phyloP scores from a whole-genome alignment of 1,284 basidiomycete species.

The Ceratobasidium sp. region DNA sequence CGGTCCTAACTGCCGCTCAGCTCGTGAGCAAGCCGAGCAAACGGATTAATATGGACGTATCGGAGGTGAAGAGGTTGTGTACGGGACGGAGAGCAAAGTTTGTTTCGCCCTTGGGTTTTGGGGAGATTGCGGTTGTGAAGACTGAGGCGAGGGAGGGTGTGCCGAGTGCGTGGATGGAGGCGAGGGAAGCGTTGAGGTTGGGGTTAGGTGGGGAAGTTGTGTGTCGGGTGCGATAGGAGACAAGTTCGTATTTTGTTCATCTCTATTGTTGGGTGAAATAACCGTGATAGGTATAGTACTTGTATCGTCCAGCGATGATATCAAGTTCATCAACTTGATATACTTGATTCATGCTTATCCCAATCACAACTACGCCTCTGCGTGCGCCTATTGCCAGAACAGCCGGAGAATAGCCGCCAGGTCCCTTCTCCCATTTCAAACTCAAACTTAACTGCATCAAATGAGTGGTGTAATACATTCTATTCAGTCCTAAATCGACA shows the following conservation, averaged over 20 bases:
- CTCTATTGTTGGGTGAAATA: no score
- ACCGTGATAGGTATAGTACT: no score
- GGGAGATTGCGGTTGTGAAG: slow-evolving; percentile 86
- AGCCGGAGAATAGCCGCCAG: no score
- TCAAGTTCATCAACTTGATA: no score
- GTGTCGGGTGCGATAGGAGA: slow-evolving; percentile 73
- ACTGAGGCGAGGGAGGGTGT: slow-evolving; percentile 65
- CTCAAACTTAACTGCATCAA: no score
- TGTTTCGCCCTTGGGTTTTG: slow-evolving; percentile 81
- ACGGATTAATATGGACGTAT: slow-evolving; percentile 77
- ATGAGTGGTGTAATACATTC: slow-evolving; percentile 18
- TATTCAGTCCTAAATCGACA: slow-evolving; percentile 11
- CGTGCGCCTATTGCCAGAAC: neutral
- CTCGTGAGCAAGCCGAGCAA: slow-evolving; percentile 82
- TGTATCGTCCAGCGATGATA: no score
- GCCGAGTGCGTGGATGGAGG: slow-evolving; percentile 67
- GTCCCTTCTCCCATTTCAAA: neutral
- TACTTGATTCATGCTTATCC: no score
- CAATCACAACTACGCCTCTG: no score
- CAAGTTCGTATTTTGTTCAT: neutral
- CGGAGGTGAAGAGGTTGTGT: slow-evolving; percentile 80
- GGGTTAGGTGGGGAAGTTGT: slow-evolving; percentile 78
- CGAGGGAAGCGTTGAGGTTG: slow-evolving; percentile 76
- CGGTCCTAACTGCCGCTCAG: slow-evolving; percentile 80
- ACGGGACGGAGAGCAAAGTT: slow-evolving; percentile 78